Base-by-base conservation (phyloP, 1,139 yeast species). In the Lodderomyces parapsilosis region DNA sequence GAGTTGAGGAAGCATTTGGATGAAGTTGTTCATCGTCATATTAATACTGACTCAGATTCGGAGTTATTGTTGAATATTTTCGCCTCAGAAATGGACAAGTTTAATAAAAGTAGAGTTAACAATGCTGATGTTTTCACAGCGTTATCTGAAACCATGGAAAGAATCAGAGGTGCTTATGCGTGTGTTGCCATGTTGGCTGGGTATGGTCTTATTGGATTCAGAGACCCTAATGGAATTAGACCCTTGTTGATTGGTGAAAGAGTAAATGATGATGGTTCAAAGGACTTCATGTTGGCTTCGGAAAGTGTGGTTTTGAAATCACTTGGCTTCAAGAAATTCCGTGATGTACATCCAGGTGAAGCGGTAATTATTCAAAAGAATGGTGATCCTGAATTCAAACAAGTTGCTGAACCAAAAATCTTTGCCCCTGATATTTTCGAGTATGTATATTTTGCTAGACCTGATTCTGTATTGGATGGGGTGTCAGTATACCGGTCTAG, bases 361-460 rank as follows among this genome's bases (percentile, higher is more conserved):
- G 98, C 96, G 9, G 96, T 93, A 38, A 87, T 94, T 52, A 85
- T 93, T 54, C 90, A 89, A 49, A 90, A 90, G 64, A 61, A 64
- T 14, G 49, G 58, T 40, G 64, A 65, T 50, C 96, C 96, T 6
- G 93, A 88, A 59, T 83, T 88, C 62, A 81, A 80, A 53, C 99
- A 93, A 68, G 89, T 91, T 43, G 93, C 84, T n/a, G 83, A 86
- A 48, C 79, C 84, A 48, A 73, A 76, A 59, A 65, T 83, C 1
- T 91, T 90, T 65, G 83, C 96, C 8, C 99, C 99, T 2, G 99
- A 94, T 68, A 83, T 93, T 53, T 93, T 93, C 57, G 99, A 93
- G 68, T 94, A 90, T 61, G 99, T 93, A 38, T 93, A 93, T 68
- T 93, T 93, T 70, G 98, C 99, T 23, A 82, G 99, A 62, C 97